These are phyloP conservation scores for Hypoxylon rickii DNA, from an alignment of 495 filamentous ascomycete species.

Conservation along the genomic window DNA sequence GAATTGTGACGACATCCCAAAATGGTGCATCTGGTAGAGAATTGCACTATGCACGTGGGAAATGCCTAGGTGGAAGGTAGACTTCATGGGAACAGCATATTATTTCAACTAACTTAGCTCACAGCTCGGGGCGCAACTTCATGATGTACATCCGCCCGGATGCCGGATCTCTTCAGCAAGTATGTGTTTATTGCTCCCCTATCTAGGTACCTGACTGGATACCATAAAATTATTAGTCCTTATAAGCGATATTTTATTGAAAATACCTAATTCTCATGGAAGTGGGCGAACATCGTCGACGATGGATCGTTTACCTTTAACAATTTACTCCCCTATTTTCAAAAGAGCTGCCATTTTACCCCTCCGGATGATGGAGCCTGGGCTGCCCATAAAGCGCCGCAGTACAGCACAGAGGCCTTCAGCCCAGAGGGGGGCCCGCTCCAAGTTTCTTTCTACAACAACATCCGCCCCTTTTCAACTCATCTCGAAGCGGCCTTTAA, in stretches of 20 bases:
- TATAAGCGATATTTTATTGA: too few relatives aligned
- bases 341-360: slow-evolving; percentile 58
- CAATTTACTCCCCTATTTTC: slow-evolving; percentile 57
- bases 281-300: slow-evolving; percentile 63
- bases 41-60: slow-evolving; percentile 49
- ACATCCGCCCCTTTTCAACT: slow-evolving; percentile 6
- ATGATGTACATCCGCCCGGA: slow-evolving; percentile 51
- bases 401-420: background rate
- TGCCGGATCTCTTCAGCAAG: slow-evolving; percentile 47
- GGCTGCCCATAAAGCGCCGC: background rate
- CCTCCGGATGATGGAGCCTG: background rate
- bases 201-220: too few relatives aligned
- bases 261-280: too few relatives aligned
- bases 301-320: slow-evolving; percentile 60
- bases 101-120: background rate
- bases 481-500: background rate
- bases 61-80: slow-evolving; percentile 47
- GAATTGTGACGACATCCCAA: slow-evolving; percentile 40
- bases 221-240: too few relatives aligned
- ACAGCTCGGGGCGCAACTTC: slow-evolving; percentile 47
- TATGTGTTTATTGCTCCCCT: too few relatives aligned
- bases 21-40: slow-evolving; percentile 16
- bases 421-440: slow-evolving; percentile 3
- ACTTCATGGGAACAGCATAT: background rate
- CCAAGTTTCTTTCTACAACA: slow-evolving; percentile 2